phyloP scores from a whole-genome alignment of 768 basidiomycete species.

The Boletus rex-veris region DNA sequence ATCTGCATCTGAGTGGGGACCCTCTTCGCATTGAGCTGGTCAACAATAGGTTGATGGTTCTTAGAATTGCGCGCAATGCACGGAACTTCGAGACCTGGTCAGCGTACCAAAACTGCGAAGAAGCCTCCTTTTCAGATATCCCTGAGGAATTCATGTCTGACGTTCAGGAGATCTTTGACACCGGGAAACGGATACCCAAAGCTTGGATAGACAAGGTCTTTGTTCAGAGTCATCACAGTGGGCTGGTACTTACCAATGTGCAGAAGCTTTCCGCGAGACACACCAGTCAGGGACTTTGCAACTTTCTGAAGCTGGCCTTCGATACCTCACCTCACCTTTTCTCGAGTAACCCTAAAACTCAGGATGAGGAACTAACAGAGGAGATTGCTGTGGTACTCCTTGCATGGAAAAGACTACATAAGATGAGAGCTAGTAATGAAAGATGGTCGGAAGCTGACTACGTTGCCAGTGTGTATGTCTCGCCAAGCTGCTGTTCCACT shows the following conservation, averaged over 20 bases:
- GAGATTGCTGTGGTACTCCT: slow-evolving; percentile 40
- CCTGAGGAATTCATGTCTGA: slow-evolving; percentile 38
- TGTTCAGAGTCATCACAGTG: not conserved
- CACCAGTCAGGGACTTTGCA: slow-evolving; percentile 11
- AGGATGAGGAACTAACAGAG: slow-evolving; percentile 29
- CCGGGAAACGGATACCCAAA: slow-evolving; percentile 35
- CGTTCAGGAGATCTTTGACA: slow-evolving; percentile 38
- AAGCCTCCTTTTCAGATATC: slow-evolving; percentile 45
- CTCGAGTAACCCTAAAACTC: slow-evolving; percentile 20
- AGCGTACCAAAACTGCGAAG: slow-evolving; percentile 46
- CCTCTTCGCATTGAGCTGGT: not conserved
- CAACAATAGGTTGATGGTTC: slow-evolving; percentile 1
- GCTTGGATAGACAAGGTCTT: slow-evolving; percentile 43
- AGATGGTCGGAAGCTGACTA: slow-evolving; percentile 55
- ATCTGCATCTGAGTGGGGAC: slow-evolving; percentile 47
- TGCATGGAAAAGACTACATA: slow-evolving; percentile 43
- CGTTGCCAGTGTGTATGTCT: slow-evolving; percentile 50
- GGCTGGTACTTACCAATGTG: not conserved
- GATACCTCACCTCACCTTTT: slow-evolving; percentile 40
- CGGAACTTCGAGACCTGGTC: slow-evolving; percentile 52
- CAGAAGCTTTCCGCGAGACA: slow-evolving; percentile 6
- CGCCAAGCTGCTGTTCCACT: not conserved
- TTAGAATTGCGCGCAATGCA: slow-evolving; percentile 48
- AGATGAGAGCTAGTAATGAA: slow-evolving; percentile 43
- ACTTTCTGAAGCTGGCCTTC: slow-evolving; percentile 33